phyloP scores from a whole-genome alignment of 2,329 filamentous ascomycete species.

The Septoria linicola region DNA sequence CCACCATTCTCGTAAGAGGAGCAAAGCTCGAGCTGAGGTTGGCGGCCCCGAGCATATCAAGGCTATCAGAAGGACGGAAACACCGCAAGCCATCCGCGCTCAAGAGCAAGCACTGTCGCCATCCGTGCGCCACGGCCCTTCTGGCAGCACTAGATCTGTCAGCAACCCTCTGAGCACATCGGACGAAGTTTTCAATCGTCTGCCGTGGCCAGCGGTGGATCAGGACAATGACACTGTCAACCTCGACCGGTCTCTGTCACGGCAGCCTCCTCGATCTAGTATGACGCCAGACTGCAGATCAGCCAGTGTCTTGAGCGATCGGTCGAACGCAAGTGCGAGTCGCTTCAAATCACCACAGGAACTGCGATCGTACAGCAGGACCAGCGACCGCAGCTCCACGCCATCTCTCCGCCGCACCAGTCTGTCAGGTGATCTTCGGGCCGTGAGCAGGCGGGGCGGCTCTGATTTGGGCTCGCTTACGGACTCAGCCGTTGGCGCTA shows the following conservation, averaged over 20 bases:
- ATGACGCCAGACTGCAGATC: constrained; percentile 38
- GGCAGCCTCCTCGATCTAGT: constrained; percentile 15
- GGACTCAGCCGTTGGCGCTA: constrained; percentile 41
- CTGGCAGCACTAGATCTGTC: constrained; percentile 16
- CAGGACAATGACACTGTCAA: constrained; percentile 49
- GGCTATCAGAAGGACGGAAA: constrained; percentile 42
- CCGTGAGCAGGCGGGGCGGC: constrained; percentile 56
- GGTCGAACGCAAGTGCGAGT: constrained; percentile 43
- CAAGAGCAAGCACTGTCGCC: constrained; percentile 29
- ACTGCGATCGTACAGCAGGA: constrained; percentile 61
- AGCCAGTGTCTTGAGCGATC: constrained; percentile 47
- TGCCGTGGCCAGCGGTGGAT: constrained; percentile 44
- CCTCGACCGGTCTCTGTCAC: constrained; percentile 42
- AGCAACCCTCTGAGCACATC: constrained; percentile 37
- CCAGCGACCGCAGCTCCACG: constrained; percentile 59
- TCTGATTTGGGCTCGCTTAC: constrained; percentile 36
- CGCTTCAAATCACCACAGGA: constrained; percentile 46
- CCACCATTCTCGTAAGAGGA: constrained; percentile 39
- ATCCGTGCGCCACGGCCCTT: constrained; percentile 8
- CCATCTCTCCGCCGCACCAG: constrained; percentile 69
- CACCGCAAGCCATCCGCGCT: constrained; percentile 43
- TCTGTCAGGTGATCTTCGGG: constrained; percentile 74
- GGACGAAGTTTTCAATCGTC: constrained; percentile 34
- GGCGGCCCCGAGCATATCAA: constrained; percentile 47
- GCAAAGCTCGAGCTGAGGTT: constrained; percentile 44